Conservation (phyloP, 2,329 filamentous ascomycete genomes). For the Pyrenophora teres region DNA sequence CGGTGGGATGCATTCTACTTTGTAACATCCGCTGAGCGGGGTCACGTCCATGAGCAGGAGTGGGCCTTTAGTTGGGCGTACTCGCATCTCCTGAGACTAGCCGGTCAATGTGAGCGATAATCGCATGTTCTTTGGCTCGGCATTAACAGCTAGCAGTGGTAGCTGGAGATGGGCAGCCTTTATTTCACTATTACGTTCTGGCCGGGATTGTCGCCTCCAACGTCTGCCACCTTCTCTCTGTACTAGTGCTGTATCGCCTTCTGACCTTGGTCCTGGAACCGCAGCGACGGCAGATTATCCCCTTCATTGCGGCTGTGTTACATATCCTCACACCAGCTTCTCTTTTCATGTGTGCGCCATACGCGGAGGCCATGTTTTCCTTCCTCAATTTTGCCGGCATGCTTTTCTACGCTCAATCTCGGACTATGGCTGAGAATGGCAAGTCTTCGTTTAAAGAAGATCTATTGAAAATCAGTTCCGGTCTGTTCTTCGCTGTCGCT, state of each 20-base stretch:
- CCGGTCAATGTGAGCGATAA: slow-evolving; percentile 47
- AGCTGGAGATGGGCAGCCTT: slow-evolving; percentile 7
- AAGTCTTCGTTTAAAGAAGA: slow-evolving; percentile 40
- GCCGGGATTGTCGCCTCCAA: slow-evolving; percentile 72
- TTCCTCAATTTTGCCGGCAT: slow-evolving; percentile 76
- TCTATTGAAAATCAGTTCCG: slow-evolving; percentile 63
- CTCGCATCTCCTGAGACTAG: slow-evolving; percentile 52
- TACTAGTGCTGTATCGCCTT: slow-evolving; percentile 72
- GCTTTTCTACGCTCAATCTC: slow-evolving; percentile 65
- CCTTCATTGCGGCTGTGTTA: slow-evolving; percentile 71
- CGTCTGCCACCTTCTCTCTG: slow-evolving; percentile 75
- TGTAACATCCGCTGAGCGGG: slow-evolving; percentile 63
- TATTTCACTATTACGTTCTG: slow-evolving; percentile 46
- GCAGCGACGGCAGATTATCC: slow-evolving; percentile 50
- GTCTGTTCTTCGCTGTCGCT: slow-evolving; percentile 71
- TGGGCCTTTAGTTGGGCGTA: slow-evolving; percentile 76
- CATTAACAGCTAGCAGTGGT: slow-evolving; percentile 45
- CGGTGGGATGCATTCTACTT: slow-evolving; percentile 87
- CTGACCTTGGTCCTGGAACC: slow-evolving; percentile 57
- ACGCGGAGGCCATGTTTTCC: slow-evolving; percentile 79
- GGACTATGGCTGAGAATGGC: slow-evolving; percentile 16
- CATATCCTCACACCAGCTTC: slow-evolving; percentile 88
- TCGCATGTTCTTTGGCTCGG: slow-evolving; percentile 4
- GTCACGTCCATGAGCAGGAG: slow-evolving; percentile 78
- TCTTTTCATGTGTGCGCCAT: slow-evolving; percentile 85